Evolutionary conservation across 2,329 filamentous ascomycete genomes (phyloP).

Genomic region (Nannizzia gypsea): DNA sequence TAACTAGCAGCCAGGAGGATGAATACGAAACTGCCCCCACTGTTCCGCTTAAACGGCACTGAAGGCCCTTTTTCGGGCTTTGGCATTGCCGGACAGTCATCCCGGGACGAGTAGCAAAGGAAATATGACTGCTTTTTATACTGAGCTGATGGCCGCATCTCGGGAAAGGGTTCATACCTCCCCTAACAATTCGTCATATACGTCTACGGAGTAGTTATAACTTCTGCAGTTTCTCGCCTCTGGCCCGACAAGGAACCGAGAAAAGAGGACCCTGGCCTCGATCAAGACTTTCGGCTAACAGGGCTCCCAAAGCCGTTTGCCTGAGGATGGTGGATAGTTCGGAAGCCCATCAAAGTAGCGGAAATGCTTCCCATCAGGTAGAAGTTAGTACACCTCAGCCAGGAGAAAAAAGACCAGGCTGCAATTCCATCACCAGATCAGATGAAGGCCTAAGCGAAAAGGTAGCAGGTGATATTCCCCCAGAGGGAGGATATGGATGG

Average conservation of each 20-base stretch:
- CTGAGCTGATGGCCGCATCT: background rate
- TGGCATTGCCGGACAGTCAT: background rate
- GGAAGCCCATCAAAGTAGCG: background rate
- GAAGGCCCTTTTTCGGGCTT: background rate
- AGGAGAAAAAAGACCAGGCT: background rate
- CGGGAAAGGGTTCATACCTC: too few relatives aligned
- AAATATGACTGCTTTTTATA: background rate
- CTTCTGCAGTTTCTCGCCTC: background rate
- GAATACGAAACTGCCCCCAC: background rate
- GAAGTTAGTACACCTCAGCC: background rate
- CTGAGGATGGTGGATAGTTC: background rate
- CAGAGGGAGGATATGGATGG: conserved; percentile 52
- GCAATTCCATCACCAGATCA: background rate
- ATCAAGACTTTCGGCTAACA: background rate
- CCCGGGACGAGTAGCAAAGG: background rate
- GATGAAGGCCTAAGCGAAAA: conserved; percentile 14
- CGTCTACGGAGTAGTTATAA: too few relatives aligned
- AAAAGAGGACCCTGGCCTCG: background rate
- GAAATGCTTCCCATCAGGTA: background rate
- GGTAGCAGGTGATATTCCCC: conserved; percentile 27
- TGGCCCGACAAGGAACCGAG: background rate
- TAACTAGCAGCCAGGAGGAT: background rate
- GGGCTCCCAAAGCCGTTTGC: background rate
- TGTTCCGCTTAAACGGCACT: background rate
- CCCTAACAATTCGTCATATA: too few relatives aligned